Percentiles rank a stretch among this genome's conserved stretches.
These are phyloP conservation scores for Lanmaoa rubissima DNA, from an alignment of 768 basidiomycete genomes.

Conservation along the genomic window DNA sequence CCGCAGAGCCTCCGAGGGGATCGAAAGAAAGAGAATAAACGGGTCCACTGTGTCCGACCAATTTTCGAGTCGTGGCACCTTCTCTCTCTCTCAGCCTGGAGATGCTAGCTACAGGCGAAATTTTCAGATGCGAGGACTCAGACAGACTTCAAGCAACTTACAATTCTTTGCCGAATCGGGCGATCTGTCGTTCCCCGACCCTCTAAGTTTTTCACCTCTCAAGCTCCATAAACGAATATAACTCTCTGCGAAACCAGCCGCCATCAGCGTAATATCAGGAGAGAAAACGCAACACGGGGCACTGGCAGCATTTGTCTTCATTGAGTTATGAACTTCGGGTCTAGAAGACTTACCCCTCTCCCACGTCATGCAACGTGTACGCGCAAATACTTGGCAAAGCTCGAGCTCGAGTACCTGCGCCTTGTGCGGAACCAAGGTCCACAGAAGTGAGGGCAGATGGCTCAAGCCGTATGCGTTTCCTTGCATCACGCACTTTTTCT, in stretches of 20 bases:
- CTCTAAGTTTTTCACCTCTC: constrained; percentile 85
- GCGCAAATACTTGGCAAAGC: constrained; percentile 91
- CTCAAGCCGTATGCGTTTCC: constrained; percentile 90
- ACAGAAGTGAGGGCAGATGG: constrained; percentile 59
- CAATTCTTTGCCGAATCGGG: constrained; percentile 65
- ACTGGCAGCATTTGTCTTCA: constrained; percentile 40
- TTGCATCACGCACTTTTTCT: constrained; percentile 80
- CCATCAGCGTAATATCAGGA: constrained; percentile 86
- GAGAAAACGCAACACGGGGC: constrained; percentile 88
- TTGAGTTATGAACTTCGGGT: constrained; percentile 1
- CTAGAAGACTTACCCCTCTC: constrained; percentile 73
- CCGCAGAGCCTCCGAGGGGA: constrained; percentile 82
- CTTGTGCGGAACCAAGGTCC: constrained; percentile 60
- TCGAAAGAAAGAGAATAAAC: constrained; percentile 95
- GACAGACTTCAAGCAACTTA: constrained; percentile 36
- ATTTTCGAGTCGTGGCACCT: constrained; percentile 80
- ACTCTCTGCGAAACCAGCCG: constrained; percentile 93
- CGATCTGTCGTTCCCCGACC: constrained; percentile 73
- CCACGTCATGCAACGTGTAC: constrained; percentile 91
- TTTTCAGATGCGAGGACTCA: not conserved
- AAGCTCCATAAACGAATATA: constrained; percentile 94
- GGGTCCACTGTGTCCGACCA: constrained; percentile 95
- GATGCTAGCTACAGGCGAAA: constrained; percentile 45
- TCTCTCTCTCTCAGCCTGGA: constrained; percentile 73
- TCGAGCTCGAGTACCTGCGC: constrained; percentile 48